Evolutionary conservation across 1,284 basidiomycete species (phyloP).

Genomic region (Cystobasidium pallidum): DNA sequence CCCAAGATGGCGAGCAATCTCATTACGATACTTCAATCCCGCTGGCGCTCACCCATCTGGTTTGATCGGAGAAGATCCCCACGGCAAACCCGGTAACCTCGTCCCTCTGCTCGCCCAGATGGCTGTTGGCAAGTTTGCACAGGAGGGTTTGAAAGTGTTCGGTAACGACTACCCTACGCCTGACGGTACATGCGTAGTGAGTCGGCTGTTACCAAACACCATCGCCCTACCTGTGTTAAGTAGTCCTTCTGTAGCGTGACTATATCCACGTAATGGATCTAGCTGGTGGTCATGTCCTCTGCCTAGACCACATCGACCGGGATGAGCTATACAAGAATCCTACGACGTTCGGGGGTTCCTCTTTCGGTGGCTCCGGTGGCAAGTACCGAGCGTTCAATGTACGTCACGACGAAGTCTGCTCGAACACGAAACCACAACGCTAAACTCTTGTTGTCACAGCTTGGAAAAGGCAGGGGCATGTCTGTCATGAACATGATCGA

Average conservation of each 20-base stretch:
- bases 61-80: conserved; percentile 92
- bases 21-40: conserved; percentile 89
- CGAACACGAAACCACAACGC: not conserved
- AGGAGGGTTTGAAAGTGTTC: conserved; percentile 84
- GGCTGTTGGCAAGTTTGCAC: conserved; percentile 85
- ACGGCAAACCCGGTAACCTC: conserved; percentile 91
- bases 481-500: conserved; percentile 71
- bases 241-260: conserved; percentile 64
- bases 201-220: not conserved
- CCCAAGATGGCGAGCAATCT: conserved; percentile 76
- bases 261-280: conserved; percentile 96
- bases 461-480: conserved; percentile 90
- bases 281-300: conserved; percentile 87
- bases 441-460: conserved; percentile 49
- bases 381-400: conserved; percentile 87
- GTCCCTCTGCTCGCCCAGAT: conserved; percentile 93
- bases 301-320: conserved; percentile 79
- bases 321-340: conserved; percentile 62
- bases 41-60: conserved; percentile 85
- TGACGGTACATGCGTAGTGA: conserved; percentile 87
- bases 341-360: conserved; percentile 55
- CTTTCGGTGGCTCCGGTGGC: conserved; percentile 59
- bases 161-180: conserved; percentile 97
- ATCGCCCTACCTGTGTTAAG: too few relatives aligned
- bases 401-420: not conserved